These are phyloP conservation scores for Cerioporus squamosus DNA, from an alignment of 1,284 basidiomycete species.

Conservation along the genomic window DNA sequence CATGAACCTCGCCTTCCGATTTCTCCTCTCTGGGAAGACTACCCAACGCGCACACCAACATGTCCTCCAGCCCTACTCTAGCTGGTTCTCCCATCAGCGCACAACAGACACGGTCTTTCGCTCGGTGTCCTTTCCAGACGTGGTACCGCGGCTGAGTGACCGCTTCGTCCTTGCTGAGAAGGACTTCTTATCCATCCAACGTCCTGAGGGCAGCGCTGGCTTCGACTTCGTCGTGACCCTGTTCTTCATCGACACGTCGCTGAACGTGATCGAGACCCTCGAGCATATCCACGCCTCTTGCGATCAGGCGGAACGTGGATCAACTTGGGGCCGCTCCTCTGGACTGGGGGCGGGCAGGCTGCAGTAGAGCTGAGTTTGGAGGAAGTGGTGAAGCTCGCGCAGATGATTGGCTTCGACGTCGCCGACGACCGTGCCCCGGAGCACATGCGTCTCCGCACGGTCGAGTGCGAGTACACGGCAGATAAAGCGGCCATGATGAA, in stretches of 20 bases:
- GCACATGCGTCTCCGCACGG: constrained; percentile 37
- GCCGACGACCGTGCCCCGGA: constrained; percentile 7
- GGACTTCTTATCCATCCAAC: constrained; percentile 54
- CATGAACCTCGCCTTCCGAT: constrained; percentile 64
- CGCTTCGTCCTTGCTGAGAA: constrained; percentile 48
- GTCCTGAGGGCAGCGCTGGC: constrained; percentile 23
- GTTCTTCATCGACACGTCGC: constrained; percentile 74
- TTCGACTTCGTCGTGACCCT: constrained; percentile 67
- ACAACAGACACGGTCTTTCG: constrained; percentile 55
- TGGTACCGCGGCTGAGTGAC: constrained; percentile 49
- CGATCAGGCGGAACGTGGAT: constrained; percentile 67
- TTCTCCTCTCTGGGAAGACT: constrained; percentile 51
- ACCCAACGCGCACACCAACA: constrained; percentile 51
- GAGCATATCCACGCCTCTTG: constrained; percentile 57
- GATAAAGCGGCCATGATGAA: constrained; percentile 67
- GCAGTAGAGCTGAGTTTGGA: constrained; percentile 65
- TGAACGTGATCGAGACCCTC: constrained; percentile 58
- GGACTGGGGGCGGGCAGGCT: constrained; percentile 58
- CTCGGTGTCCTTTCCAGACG: constrained; percentile 58
- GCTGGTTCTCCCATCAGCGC: constrained; percentile 73
- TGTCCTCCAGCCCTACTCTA: constrained; percentile 57
- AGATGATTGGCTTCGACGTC: constrained; percentile 55
- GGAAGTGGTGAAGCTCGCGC: constrained; percentile 54
- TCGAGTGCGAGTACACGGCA: constrained; percentile 67
- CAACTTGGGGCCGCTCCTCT: constrained; percentile 69